phyloP scores from a whole-genome alignment of 371 early-diverging fungal species.

The Gilbertella persicaria region DNA sequence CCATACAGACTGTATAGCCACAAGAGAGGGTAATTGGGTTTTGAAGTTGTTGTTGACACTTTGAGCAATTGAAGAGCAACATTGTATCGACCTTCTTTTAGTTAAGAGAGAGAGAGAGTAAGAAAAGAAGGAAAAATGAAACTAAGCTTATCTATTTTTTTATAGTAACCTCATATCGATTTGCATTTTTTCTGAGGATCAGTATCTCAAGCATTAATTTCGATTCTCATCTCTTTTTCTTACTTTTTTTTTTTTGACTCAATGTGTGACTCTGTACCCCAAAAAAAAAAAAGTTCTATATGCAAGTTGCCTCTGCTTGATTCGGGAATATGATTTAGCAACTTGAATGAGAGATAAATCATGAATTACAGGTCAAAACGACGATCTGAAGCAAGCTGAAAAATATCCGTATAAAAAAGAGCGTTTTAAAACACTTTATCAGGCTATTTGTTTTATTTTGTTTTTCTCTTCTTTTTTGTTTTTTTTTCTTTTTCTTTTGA shows the following conservation, averaged over 20 bases:
- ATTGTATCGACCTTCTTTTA: too few relatives aligned
- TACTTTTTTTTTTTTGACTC: not conserved
- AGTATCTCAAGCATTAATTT: not conserved
- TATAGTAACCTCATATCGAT: not conserved
- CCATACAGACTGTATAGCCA: conserved; percentile 45
- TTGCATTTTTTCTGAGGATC: not conserved
- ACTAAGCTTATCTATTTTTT: not conserved
- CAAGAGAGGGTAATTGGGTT: conserved; percentile 51
- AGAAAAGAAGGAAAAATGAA: conserved; percentile 10
- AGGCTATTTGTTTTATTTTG: too few relatives aligned
- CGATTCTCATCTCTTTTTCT: not conserved
- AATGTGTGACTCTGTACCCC: not conserved
- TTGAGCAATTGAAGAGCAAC: conserved; percentile 36
- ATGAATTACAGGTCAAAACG: too few relatives aligned
- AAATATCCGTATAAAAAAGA: too few relatives aligned
- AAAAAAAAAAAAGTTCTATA: too few relatives aligned
- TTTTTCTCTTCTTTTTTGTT: too few relatives aligned
- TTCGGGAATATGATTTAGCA: too few relatives aligned
- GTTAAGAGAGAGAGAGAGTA: not conserved
- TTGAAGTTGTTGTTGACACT: conserved; percentile 30
- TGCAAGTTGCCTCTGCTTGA: too few relatives aligned
- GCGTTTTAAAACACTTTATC: too few relatives aligned
- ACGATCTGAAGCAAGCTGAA: too few relatives aligned
- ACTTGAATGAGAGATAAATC: too few relatives aligned
- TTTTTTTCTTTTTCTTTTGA: too few relatives aligned